Evolutionary conservation across 2,329 filamentous ascomycete genomes (phyloP).

Genomic region (Byssothecium circinans): DNA sequence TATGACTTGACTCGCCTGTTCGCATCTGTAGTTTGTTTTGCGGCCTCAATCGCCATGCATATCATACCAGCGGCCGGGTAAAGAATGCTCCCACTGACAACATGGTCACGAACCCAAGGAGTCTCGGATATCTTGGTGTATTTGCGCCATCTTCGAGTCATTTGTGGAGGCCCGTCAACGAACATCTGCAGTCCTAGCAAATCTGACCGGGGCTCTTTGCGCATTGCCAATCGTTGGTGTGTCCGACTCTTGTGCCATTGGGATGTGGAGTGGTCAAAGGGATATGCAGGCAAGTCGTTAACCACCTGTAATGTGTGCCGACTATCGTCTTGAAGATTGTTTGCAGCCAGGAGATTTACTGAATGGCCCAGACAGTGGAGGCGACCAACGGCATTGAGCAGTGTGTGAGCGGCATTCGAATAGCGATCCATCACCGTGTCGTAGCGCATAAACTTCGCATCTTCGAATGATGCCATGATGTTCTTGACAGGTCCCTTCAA

Average conservation of each 20-base stretch:
- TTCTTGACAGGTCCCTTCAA: constrained; percentile 3
- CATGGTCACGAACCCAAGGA: constrained; percentile 12
- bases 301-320: constrained; percentile 1
- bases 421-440: background rate
- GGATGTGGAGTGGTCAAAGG: constrained; percentile 25
- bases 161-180: background rate
- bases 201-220: background rate
- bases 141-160: background rate
- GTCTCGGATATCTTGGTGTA: background rate
- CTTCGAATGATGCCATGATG: background rate
- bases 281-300: constrained; percentile 24
- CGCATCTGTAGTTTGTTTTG: background rate
- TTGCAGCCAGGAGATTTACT: background rate
- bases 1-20: background rate
- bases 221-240: background rate
- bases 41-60: constrained; percentile 36
- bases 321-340: background rate
- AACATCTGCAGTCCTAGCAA: background rate
- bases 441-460: background rate
- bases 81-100: constrained; percentile 31
- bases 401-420: background rate
- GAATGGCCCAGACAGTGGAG: background rate
- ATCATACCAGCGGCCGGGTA: constrained; percentile 51
- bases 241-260: constrained; percentile 18
- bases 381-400: background rate